phyloP scores from a whole-genome alignment of 495 filamentous ascomycete species.

The Emericellopsis terricola region DNA sequence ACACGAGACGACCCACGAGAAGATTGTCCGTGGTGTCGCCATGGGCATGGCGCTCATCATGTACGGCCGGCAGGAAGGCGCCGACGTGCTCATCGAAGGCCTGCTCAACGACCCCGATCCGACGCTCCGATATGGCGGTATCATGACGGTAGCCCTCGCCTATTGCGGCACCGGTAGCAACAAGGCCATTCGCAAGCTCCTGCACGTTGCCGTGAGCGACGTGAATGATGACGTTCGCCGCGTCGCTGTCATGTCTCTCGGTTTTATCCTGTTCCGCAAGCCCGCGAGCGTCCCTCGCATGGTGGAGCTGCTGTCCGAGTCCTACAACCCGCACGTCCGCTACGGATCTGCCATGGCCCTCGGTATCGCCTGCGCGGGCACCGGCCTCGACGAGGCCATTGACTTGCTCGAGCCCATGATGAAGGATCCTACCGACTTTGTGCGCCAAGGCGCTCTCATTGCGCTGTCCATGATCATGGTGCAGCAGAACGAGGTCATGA shows the following conservation, averaged over 20 bases:
- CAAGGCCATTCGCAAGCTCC: constrained; percentile 93
- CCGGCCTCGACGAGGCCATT: constrained; percentile 89
- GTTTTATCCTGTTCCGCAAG: constrained; percentile 97
- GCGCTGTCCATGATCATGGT: constrained; percentile 92
- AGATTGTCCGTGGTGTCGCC: constrained; percentile 89
- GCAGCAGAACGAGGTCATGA: constrained; percentile 93
- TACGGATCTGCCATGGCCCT: constrained; percentile 98
- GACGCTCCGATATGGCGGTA: constrained; percentile 87
- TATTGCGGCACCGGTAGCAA: constrained; percentile 97
- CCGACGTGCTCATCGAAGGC: constrained; percentile 84
- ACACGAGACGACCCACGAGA: constrained; percentile 95
- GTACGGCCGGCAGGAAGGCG: constrained; percentile 88
- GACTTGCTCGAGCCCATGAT: constrained; percentile 98
- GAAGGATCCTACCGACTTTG: constrained; percentile 97
- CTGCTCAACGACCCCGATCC: constrained; percentile 89
- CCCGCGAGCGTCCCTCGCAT: constrained; percentile 93
- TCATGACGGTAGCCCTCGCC: constrained; percentile 95
- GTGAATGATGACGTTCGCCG: constrained; percentile 95
- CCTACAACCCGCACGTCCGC: constrained; percentile 96
- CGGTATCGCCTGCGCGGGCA: constrained; percentile 94
- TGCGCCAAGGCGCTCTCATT: constrained; percentile 93
- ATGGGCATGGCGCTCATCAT: constrained; percentile 97
- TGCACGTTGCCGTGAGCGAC: constrained; percentile 94
- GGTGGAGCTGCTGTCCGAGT: constrained; percentile 96
- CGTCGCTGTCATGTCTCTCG: constrained; percentile 94